Conservation (phyloP, 768 basidiomycete genomes). For the Tulasnella calospora region DNA sequence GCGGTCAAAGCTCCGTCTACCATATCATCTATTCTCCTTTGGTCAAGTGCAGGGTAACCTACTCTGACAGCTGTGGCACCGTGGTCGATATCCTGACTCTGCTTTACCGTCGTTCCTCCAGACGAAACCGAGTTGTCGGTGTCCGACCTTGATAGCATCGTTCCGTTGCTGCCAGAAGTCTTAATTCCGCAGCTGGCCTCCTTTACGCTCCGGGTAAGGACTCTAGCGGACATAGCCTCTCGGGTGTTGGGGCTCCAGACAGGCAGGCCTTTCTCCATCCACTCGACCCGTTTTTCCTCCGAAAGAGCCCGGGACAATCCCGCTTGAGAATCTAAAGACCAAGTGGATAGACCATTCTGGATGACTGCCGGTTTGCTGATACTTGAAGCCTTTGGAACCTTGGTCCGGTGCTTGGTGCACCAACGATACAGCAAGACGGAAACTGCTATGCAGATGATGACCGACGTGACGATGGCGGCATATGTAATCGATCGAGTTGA, state of each 20-base stretch:
- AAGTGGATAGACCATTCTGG: neutral
- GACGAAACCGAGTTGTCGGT: neutral
- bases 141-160: neutral
- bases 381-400: neutral
- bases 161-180: neutral
- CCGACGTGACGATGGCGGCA: neutral
- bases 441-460: neutral
- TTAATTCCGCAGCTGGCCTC: neutral
- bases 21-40: neutral
- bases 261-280: neutral
- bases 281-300: neutral
- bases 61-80: neutral
- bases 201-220: neutral
- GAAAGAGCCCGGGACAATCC: neutral
- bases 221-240: slow-evolving; percentile 8
- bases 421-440: neutral
- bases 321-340: neutral
- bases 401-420: neutral
- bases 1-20: neutral
- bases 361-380: neutral
- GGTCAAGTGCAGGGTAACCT: neutral
- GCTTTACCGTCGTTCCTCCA: neutral
- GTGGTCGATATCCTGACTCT: neutral
- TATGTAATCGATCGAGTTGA: neutral
- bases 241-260: neutral